Conservation (phyloP, 2,329 filamentous ascomycete genomes). For the Talaromyces sp. region DNA sequence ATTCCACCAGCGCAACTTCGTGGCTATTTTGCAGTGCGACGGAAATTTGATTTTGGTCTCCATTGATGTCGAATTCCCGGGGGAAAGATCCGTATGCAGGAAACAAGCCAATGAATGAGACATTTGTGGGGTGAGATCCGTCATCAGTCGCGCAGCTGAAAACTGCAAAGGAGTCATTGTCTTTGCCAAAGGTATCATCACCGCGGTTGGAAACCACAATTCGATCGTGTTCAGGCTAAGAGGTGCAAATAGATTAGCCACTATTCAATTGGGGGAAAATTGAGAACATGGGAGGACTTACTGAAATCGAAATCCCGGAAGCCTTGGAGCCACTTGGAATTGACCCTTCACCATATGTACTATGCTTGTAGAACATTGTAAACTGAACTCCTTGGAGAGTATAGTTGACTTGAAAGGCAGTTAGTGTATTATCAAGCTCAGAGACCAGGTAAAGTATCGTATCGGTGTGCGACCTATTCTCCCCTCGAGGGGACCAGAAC, state of each 20-base stretch:
- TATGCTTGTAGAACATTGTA: constrained; percentile 13
- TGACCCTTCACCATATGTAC: constrained; percentile 9
- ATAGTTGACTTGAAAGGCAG: constrained; percentile 21
- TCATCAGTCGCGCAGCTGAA: constrained; percentile 10
- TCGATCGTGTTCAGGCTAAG: constrained; percentile 16
- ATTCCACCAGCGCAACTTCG: constrained; percentile 60
- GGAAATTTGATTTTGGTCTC: constrained; percentile 61
- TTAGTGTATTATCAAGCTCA: constrained; percentile 23
- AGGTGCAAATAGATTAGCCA: not conserved
- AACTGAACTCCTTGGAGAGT: constrained; percentile 10
- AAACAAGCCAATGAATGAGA: constrained; percentile 56
- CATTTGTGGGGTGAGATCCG: not conserved
- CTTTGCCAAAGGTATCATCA: constrained; percentile 15
- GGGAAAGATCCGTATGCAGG: constrained; percentile 65
- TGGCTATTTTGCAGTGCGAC: constrained; percentile 63
- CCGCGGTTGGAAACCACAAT: constrained; percentile 18
- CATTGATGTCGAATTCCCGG: constrained; percentile 66
- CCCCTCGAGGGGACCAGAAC: constrained; percentile 49
- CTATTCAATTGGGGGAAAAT: not conserved
- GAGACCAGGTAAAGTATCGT: constrained; percentile 20
- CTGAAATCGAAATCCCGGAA: constrained; percentile 18
- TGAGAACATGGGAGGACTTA: not conserved
- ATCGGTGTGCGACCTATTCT: not conserved
- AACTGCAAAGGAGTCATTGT: constrained; percentile 18
- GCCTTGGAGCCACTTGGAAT: constrained; percentile 16